Percentiles rank a stretch among this genome's conserved stretches.
Conservation (phyloP, 495 filamentous ascomycete genomes). For the Penicillium bialowiezense region DNA sequence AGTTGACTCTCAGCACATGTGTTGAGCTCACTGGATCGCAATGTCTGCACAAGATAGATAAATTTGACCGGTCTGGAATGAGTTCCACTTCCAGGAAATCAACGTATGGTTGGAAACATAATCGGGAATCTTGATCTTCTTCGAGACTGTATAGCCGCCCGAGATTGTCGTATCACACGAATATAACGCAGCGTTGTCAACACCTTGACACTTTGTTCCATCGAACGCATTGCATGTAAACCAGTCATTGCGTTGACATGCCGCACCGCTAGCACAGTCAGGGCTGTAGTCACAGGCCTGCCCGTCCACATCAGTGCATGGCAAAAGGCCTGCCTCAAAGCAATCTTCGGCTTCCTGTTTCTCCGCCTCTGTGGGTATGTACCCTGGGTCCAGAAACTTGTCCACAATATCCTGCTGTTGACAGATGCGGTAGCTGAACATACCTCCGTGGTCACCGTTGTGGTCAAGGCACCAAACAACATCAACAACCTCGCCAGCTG, state of each 20-base stretch:
- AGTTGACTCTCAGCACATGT: no score
- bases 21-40: conserved; percentile 28
- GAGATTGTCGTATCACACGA: conserved; percentile 52
- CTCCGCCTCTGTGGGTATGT: conserved; percentile 50
- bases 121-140: conserved; percentile 51
- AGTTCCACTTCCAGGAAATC: conserved; percentile 55
- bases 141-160: conserved; percentile 54
- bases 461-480: conserved; percentile 58
- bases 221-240: conserved; percentile 50
- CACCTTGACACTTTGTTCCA: conserved; percentile 47
- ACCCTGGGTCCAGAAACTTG: conserved; percentile 46
- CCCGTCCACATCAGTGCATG: conserved; percentile 50
- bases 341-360: conserved; percentile 56
- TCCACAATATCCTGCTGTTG: conserved; percentile 51
- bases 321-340: conserved; percentile 48
- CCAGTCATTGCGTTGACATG: conserved; percentile 56
- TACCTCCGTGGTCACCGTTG: conserved; percentile 60
- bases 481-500: conserved; percentile 43
- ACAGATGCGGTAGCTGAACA: conserved; percentile 58
- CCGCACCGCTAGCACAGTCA: conserved; percentile 44
- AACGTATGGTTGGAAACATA: conserved; percentile 48
- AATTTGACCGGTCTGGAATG: conserved; percentile 54
- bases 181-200: conserved; percentile 41
- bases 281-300: conserved; percentile 52
- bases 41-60: conserved; percentile 57